Base-by-base conservation (phyloP, 164 flowering plant species). In the Vitis rotundifolia region DNA sequence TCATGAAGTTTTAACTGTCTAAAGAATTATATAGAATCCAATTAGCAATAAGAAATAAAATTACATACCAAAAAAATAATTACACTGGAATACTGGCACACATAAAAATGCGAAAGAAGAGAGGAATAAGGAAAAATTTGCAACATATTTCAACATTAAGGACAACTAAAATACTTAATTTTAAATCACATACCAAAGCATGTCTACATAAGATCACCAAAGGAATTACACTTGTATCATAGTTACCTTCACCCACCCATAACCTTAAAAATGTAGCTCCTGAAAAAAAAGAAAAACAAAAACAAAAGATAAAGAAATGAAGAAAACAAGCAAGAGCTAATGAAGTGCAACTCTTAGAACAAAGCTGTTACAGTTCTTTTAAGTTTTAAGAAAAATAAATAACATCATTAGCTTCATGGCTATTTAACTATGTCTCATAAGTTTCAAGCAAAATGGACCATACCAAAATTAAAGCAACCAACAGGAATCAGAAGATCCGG, bases 191-290 rank as follows among this genome's bases (percentile, higher is more conserved):
- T 84, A 93, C 98, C 90, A 51, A 9, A 54, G 57, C 13, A 67
- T 64, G 71, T 61, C 71, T 80, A 62, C 65, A 83, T 67, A 84
- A 76, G 69, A 88, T 70, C 15, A 90, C 99, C 60, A 95, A 51
- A 64, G 89, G 82, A 76, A 92, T 75, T 31, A 68, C 55, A 72
- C 71, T 70, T 18, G 79, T 69, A 60, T 76, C 81, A 44, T 44
- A 13, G 52, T 78, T 70, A 64, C 71, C 72, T 73, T 90, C 82
- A 71, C 96, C 93, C 31, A 89, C 84, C 90, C 93, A 90, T 56
- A 95, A 72, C 78, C 76, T 86, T 54, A 76, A 66, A 66, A 70
- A 68, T 48, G 54, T 58, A 61, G 76, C 72, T 66, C 90, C 99
- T 92, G 86, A 68, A 80, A 81, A 49, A 31, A 50, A 44, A 19